phyloP scores from a whole-genome alignment of 805 yeast species.

The Nematodospora valgi region DNA sequence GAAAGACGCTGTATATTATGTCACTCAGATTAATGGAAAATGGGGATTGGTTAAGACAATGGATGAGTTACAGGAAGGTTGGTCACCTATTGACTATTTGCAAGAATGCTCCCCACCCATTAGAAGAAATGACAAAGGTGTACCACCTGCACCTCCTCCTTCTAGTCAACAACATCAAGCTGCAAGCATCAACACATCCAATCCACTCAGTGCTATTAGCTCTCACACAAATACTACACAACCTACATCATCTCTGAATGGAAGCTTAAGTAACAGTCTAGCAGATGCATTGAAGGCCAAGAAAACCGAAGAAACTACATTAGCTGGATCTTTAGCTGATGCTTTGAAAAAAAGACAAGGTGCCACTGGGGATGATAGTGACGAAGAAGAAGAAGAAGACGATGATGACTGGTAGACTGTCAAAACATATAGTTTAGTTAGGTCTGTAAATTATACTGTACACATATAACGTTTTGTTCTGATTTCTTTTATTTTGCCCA shows the following conservation, averaged over 20 bases:
- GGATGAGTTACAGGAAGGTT: slow-evolving; percentile 81
- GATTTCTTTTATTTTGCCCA: background rate
- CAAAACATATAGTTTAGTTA: no score
- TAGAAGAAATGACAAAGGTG: slow-evolving; percentile 38
- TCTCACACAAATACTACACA: slow-evolving; percentile 13
- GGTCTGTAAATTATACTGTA: no score
- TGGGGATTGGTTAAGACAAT: slow-evolving; percentile 89
- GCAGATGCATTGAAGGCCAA: slow-evolving; percentile 69
- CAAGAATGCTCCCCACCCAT: slow-evolving; percentile 52
- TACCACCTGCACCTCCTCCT: slow-evolving; percentile 39
- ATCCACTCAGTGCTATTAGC: slow-evolving; percentile 9
- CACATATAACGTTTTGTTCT: no score
- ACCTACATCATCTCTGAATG: slow-evolving; percentile 11
- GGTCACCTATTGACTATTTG: slow-evolving; percentile 97
- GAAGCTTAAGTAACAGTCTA: slow-evolving; percentile 47
- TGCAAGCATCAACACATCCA: slow-evolving; percentile 18
- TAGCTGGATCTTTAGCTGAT: slow-evolving; percentile 86
- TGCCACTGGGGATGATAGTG: slow-evolving; percentile 66
- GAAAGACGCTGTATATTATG: slow-evolving; percentile 72
- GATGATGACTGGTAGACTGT: slow-evolving; percentile 39
- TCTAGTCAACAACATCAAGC: slow-evolving; percentile 14
- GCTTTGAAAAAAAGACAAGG: slow-evolving; percentile 72
- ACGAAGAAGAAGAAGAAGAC: slow-evolving; percentile 67
- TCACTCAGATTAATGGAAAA: slow-evolving; percentile 78
- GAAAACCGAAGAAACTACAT: slow-evolving; percentile 53